These are phyloP conservation scores for Tulasnella sp. DNA, from an alignment of 768 basidiomycete genomes.

Conservation along the genomic window DNA sequence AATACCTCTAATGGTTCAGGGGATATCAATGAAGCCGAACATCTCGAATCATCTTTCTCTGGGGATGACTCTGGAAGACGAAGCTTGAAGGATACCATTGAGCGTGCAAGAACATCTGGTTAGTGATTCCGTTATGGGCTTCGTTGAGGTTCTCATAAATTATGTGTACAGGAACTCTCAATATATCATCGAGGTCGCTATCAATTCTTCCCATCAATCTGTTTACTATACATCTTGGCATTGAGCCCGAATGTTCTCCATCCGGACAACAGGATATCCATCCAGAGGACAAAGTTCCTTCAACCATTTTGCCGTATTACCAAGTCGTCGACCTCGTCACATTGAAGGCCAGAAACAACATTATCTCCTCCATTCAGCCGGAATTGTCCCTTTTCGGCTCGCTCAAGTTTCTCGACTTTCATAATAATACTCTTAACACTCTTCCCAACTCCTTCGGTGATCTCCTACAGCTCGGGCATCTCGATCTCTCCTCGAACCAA, in stretches of 20 bases:
- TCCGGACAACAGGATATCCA: conserved; percentile 31
- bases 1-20: neutral
- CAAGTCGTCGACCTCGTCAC: conserved; percentile 67
- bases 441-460: conserved; percentile 59
- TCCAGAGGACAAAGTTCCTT: conserved; percentile 41
- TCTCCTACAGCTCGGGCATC: conserved; percentile 46
- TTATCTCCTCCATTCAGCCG: conserved; percentile 62
- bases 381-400: conserved; percentile 79
- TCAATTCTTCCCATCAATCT: conserved; percentile 62
- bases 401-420: conserved; percentile 63
- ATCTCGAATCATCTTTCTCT: conserved; percentile 8
- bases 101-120: conserved; percentile 15
- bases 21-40: neutral
- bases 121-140: neutral
- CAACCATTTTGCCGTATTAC: conserved; percentile 54
- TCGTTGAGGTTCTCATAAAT: neutral
- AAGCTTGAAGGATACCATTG: conserved; percentile 11
- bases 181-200: conserved; percentile 59
- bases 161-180: conserved; percentile 28
- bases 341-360: conserved; percentile 69
- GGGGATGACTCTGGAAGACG: conserved; percentile 19
- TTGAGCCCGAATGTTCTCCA: conserved; percentile 51
- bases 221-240: conserved; percentile 66
- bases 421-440: conserved; percentile 51
- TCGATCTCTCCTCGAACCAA: conserved; percentile 65